Conservation (phyloP, 345 rosid species). For the Diplotaxis tenuifolia region DNA sequence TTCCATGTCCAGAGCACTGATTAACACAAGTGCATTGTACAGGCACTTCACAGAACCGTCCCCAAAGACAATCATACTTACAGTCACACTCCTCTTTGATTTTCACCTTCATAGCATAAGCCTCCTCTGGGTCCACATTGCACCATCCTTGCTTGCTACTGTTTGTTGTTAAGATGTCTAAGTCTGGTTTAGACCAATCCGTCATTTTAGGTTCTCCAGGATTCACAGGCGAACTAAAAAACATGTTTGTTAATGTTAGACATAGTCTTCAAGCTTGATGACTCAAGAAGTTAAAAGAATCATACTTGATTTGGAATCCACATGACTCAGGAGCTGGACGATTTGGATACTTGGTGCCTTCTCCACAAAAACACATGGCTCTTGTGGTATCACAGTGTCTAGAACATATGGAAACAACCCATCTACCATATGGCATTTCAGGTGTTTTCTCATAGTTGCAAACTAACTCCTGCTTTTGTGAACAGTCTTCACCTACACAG, state of each 20-base stretch:
- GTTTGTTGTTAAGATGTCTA: conserved; percentile 71
- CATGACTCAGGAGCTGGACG: conserved; percentile 90
- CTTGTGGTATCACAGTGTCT: conserved; percentile 81
- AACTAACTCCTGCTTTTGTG: conserved; percentile 53
- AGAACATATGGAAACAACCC: conserved; percentile 92
- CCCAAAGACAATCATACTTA: conserved; percentile 86
- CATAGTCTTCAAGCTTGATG: conserved; percentile 19
- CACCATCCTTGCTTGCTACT: conserved; percentile 90
- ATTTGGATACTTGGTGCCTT: conserved; percentile 92
- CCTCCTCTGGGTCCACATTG: conserved; percentile 84
- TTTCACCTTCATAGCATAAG: conserved; percentile 54
- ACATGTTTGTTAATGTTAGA: conserved; percentile 1
- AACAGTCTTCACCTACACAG: conserved; percentile 75
- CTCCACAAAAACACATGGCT: conserved; percentile 98
- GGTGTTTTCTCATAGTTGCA: conserved; percentile 75
- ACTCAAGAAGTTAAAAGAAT: not conserved
- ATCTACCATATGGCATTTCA: conserved; percentile 74
- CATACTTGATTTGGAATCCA: conserved; percentile 72
- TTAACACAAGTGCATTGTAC: conserved; percentile 76
- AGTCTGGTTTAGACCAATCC: conserved; percentile 81
- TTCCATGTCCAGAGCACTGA: conserved; percentile 87
- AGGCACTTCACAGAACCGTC: conserved; percentile 82
- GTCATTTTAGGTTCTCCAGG: conserved; percentile 61
- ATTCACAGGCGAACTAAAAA: conserved; percentile 59
- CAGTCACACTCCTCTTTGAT: conserved; percentile 91